A percentile compares a stretch with the other conserved stretches of the same genome.
Conservation (phyloP, 164 flowering plant genomes). For the Liquidambar formosana region DNA sequence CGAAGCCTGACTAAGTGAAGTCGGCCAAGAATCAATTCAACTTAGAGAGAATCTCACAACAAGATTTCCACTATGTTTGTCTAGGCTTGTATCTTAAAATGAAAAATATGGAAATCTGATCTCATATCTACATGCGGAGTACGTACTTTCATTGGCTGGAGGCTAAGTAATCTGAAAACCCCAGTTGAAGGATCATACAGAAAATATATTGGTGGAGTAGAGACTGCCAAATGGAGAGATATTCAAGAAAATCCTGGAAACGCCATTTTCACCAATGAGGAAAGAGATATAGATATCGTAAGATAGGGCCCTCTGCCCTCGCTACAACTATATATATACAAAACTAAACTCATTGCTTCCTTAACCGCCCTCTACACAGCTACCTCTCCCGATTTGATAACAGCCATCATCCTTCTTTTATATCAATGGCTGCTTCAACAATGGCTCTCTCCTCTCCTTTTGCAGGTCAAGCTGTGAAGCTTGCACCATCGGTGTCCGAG, state of each 20-base stretch:
- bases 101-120: no score
- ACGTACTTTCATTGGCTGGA: no score
- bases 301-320: not conserved
- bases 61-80: no score
- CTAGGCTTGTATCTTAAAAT: no score
- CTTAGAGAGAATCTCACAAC: no score
- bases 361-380: not conserved
- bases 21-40: no score
- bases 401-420: not conserved
- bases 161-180: no score
- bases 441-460: constrained; percentile 11
- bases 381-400: not conserved
- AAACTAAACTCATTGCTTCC: not conserved
- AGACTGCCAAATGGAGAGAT: not conserved
- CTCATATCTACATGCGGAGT: no score
- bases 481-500: no score
- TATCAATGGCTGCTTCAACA: constrained; percentile 9
- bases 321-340: not conserved
- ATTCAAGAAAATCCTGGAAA: not conserved
- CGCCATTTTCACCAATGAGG: not conserved
- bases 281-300: not conserved
- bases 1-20: no score
- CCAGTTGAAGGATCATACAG: no score
- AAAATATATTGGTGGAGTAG: constrained; percentile 1
- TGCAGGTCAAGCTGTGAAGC: constrained; percentile 7